phyloP scores from a whole-genome alignment of 345 rosid genomes.

The Raphanus raphanistrum region DNA sequence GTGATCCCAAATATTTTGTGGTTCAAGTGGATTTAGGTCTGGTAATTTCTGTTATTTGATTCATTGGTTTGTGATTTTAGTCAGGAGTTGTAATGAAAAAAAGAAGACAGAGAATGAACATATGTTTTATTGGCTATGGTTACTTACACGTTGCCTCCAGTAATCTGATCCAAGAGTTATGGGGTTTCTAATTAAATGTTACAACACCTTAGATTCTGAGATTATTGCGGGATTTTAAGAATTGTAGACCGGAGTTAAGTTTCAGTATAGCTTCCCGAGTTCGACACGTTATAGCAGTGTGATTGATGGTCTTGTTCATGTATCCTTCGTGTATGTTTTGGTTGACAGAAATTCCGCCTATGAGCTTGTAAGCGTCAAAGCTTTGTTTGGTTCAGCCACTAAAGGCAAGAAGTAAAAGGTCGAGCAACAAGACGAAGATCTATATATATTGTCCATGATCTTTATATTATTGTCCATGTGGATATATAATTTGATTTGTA shows the following conservation, averaged over 20 bases:
- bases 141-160: neutral
- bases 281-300: neutral
- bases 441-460: no score
- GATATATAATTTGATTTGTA: no score
- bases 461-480: no score
- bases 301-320: neutral
- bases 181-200: neutral
- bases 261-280: neutral
- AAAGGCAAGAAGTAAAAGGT: no score
- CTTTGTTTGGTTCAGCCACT: no score
- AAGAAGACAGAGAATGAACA: neutral
- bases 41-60: neutral
- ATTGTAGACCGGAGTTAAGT: neutral
- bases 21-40: neutral
- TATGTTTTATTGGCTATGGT: neutral
- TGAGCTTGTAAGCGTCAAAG: neutral
- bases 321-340: neutral
- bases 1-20: no score
- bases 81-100: neutral
- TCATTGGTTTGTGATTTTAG: neutral
- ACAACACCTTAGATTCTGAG: neutral
- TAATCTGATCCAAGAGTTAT: neutral
- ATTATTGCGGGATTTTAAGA: neutral
- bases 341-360: constrained; percentile 75
- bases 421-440: no score